Conservation (phyloP, 2,329 filamentous ascomycete genomes). For the Epichloe typhina region DNA sequence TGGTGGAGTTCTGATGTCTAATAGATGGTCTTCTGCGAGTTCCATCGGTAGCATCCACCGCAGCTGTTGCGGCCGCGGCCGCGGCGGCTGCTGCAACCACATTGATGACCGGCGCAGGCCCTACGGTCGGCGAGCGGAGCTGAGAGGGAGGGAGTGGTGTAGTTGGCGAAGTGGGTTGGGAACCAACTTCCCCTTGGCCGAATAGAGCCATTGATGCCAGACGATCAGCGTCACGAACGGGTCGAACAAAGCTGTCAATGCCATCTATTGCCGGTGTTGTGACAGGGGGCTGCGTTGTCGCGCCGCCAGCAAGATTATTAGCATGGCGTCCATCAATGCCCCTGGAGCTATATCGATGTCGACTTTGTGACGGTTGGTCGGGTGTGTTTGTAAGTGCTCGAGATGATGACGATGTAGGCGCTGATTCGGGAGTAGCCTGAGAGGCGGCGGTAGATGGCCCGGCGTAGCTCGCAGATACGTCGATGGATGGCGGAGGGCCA, state of each 20-base stretch:
- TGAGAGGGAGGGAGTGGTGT: conserved; percentile 64
- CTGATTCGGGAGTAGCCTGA: conserved; percentile 13
- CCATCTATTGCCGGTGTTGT: conserved; percentile 55
- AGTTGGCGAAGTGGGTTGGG: conserved; percentile 86
- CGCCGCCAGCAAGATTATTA: conserved; percentile 35
- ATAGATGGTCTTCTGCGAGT: conserved; percentile 68
- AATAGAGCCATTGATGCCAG: conserved; percentile 70
- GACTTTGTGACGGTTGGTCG: conserved; percentile 17
- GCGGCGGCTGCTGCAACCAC: conserved; percentile 31
- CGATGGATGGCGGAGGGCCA: conserved; percentile 61
- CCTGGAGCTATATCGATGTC: conserved; percentile 38
- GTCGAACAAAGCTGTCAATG: conserved; percentile 63
- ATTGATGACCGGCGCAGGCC: conserved; percentile 31
- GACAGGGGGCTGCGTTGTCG: conserved; percentile 47
- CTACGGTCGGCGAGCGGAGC: conserved; percentile 39
- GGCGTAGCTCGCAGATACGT: conserved; percentile 32
- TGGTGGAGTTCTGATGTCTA: conserved; percentile 81
- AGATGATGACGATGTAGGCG: conserved; percentile 9
- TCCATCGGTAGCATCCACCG: conserved; percentile 35
- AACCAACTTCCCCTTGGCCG: conserved; percentile 53
- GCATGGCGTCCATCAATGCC: conserved; percentile 36
- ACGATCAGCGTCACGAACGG: conserved; percentile 69
- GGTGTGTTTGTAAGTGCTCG: conserved; percentile 6
- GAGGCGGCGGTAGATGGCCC: conserved; percentile 22
- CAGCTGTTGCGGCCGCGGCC: conserved; percentile 30